These are phyloP conservation scores for Porcisia hertigi DNA, from an alignment of 208 protist species.

Conservation along the genomic window DNA sequence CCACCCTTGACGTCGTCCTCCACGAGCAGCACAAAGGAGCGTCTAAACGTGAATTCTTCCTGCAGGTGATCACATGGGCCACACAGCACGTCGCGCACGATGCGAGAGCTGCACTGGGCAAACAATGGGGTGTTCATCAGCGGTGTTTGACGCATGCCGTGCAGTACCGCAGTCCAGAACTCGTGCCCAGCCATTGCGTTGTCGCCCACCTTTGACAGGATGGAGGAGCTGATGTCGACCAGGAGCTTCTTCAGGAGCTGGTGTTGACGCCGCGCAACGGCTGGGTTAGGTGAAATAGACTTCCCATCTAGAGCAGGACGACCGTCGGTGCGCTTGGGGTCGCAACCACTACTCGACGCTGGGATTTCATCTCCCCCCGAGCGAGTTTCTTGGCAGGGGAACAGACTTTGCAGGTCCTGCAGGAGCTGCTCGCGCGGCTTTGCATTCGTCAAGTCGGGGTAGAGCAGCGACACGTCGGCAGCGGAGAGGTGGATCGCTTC, in stretches of 20 bases:
- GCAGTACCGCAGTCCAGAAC: constrained; percentile 48
- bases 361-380: neutral
- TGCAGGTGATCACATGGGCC: constrained; percentile 21
- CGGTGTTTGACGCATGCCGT: constrained; percentile 43
- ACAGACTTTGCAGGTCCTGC: neutral
- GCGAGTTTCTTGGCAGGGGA: neutral
- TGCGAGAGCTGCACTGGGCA: constrained; percentile 48
- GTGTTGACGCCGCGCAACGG: constrained; percentile 20
- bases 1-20: constrained; percentile 11
- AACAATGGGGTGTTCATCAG: constrained; percentile 44
- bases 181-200: constrained; percentile 2
- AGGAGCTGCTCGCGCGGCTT: constrained; percentile 21
- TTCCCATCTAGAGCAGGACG: neutral
- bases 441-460: constrained; percentile 15
- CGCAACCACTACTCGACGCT: neutral
- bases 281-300: constrained; percentile 13
- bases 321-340: neutral
- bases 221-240: constrained; percentile 31
- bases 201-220: constrained; percentile 27
- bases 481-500: constrained; percentile 17
- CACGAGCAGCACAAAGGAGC: constrained; percentile 42
- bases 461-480: constrained; percentile 37
- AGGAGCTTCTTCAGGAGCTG: constrained; percentile 39
- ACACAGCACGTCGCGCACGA: constrained; percentile 56
- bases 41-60: constrained; percentile 34